Percentiles rank a stretch among this genome's conserved stretches.
Evolutionary conservation across 371 early-diverging fungal species (phyloP).

Genomic region (Dichotomocladium elegans): DNA sequence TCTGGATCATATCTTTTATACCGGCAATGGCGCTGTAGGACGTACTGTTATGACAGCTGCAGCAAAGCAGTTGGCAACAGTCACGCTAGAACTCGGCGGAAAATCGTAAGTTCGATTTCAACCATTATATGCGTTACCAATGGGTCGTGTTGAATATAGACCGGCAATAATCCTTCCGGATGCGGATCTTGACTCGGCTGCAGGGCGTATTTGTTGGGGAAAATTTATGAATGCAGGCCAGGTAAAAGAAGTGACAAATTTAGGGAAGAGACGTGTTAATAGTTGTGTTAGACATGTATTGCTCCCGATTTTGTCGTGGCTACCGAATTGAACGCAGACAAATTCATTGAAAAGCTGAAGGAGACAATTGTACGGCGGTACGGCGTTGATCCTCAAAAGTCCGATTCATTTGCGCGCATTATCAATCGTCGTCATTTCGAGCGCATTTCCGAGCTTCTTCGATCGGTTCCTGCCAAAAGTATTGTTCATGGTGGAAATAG

Average conservation of each 20-base stretch:
- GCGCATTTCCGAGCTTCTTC: slow-evolving; percentile 60
- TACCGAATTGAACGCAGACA: slow-evolving; percentile 47
- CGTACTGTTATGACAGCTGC: slow-evolving; percentile 76
- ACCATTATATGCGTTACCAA: not conserved
- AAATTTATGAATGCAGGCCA: slow-evolving; percentile 80
- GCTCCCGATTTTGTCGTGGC: slow-evolving; percentile 84
- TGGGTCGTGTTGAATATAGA: not conserved
- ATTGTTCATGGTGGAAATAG: slow-evolving; percentile 56
- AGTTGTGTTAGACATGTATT: slow-evolving; percentile 63
- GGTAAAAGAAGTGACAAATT: not conserved
- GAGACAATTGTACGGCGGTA: slow-evolving; percentile 44
- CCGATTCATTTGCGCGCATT: slow-evolving; percentile 64
- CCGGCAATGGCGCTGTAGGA: slow-evolving; percentile 83
- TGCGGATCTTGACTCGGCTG: slow-evolving; percentile 60
- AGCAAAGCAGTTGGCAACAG: slow-evolving; percentile 72
- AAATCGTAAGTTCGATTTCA: slow-evolving; percentile 56
- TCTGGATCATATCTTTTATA: slow-evolving; percentile 91
- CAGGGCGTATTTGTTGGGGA: slow-evolving; percentile 73
- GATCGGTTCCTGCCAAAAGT: slow-evolving; percentile 31
- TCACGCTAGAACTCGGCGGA: slow-evolving; percentile 86
- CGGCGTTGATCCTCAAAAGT: slow-evolving; percentile 42
- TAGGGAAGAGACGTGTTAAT: not conserved
- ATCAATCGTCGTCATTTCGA: slow-evolving; percentile 65
- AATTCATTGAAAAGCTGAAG: slow-evolving; percentile 45
- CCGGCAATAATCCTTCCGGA: slow-evolving; percentile 73